Percentiles rank a stretch among this genome's conserved stretches.
Evolutionary conservation across 192 early-diverging fungal genomes (phyloP).

Genomic region (Backusella tarrabulga): DNA sequence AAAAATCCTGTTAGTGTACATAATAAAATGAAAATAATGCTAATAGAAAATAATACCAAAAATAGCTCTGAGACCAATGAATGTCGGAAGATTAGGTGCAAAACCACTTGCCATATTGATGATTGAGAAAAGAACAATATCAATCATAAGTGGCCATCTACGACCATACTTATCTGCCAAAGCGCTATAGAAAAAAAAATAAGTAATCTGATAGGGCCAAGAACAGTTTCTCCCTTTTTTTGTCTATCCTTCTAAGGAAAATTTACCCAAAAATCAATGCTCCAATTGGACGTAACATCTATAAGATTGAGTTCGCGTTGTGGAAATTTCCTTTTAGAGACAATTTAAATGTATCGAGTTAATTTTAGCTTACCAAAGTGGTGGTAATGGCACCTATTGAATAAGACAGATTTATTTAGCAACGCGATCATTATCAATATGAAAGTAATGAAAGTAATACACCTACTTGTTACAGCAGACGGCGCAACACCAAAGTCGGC

Average conservation of each 20-base stretch:
- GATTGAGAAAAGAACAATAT: constrained; percentile 60
- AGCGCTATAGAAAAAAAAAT: constrained; percentile 28
- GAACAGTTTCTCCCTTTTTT: background rate
- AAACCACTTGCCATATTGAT: constrained; percentile 69
- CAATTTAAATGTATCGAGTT: background rate
- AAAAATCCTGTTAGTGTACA: background rate
- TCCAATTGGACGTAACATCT: constrained; percentile 68
- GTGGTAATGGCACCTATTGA: constrained; percentile 56
- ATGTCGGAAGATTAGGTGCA: constrained; percentile 54
- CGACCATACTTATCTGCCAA: constrained; percentile 70
- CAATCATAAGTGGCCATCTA: constrained; percentile 63
- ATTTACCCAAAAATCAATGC: constrained; percentile 65
- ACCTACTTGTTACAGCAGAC: constrained; percentile 52
- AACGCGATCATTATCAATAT: background rate
- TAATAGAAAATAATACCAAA: constrained; percentile 41
- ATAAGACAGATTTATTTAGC: background rate
- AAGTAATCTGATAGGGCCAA: background rate
- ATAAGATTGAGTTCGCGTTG: background rate
- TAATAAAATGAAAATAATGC: background rate
- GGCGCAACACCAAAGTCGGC: constrained; percentile 50
- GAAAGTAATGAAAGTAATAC: background rate
- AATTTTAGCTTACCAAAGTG: constrained; percentile 41
- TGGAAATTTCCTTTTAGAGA: background rate
- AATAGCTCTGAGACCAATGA: constrained; percentile 56
- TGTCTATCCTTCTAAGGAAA: background rate